These are phyloP conservation scores for Phytophthora multivora DNA, from an alignment of 352 stramenopile genomes.

Conservation along the genomic window DNA sequence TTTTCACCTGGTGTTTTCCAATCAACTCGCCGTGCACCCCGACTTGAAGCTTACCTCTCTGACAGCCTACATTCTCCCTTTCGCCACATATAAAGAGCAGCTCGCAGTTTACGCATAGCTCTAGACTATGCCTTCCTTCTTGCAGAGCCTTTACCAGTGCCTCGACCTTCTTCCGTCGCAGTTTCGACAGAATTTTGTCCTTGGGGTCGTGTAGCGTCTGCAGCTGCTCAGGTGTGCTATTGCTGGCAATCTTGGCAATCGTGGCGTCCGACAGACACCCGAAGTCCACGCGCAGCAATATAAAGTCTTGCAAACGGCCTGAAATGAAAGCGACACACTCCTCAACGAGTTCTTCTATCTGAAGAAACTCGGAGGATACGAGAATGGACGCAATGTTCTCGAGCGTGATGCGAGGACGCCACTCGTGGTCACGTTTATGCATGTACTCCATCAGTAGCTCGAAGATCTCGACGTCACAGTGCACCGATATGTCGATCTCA, in stretches of 20 bases:
- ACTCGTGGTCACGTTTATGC: conserved; percentile 56
- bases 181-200: conserved; percentile 87
- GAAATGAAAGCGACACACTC: conserved; percentile 86
- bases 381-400: conserved; percentile 89
- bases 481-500: conserved; percentile 93
- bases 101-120: conserved; percentile 52
- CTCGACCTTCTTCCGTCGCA: conserved; percentile 87
- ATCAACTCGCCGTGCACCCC: conserved; percentile 57
- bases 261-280: conserved; percentile 81
- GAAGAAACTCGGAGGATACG: conserved; percentile 91
- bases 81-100: conserved; percentile 46
- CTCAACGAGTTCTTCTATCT: conserved; percentile 89
- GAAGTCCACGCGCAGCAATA: conserved; percentile 88
- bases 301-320: conserved; percentile 73
- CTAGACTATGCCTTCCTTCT: conserved; percentile 25
- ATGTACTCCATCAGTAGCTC: conserved; percentile 92
- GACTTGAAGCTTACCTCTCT: conserved; percentile 43
- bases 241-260: conserved; percentile 68
- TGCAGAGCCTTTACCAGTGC: conserved; percentile 46
- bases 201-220: conserved; percentile 81
- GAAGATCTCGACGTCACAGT: conserved; percentile 93
- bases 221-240: conserved; percentile 61
- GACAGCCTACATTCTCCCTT: conserved; percentile 31
- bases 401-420: conserved; percentile 54
- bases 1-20: conserved; percentile 44